Evolutionary conservation across 805 yeast species (phyloP).

Genomic region (Phaffomyces opuntiae): DNA sequence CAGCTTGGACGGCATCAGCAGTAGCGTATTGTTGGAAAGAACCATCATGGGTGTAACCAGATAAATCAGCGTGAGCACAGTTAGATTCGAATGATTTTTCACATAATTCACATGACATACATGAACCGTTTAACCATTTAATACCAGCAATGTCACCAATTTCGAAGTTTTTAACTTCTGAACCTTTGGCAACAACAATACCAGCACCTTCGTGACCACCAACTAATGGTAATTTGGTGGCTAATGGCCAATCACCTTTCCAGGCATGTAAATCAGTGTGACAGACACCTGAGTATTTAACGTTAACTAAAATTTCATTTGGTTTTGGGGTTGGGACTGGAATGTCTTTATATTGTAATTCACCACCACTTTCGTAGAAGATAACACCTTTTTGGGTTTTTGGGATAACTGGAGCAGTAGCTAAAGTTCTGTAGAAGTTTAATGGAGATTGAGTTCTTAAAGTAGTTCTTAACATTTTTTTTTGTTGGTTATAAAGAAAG

Average conservation of each 20-base stretch:
- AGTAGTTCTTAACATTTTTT: slow-evolving; percentile 18
- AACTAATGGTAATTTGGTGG: slow-evolving; percentile 51
- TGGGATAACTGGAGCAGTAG: slow-evolving; percentile 34
- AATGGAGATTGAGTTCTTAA: slow-evolving; percentile 18
- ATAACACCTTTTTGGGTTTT: slow-evolving; percentile 44
- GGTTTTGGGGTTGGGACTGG: slow-evolving; percentile 58
- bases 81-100: slow-evolving; percentile 53
- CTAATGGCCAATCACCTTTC: slow-evolving; percentile 37
- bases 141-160: slow-evolving; percentile 64
- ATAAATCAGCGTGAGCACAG: slow-evolving; percentile 63
- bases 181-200: slow-evolving; percentile 59
- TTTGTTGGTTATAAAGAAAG: neutral
- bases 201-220: slow-evolving; percentile 79
- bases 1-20: slow-evolving; percentile 61
- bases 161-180: slow-evolving; percentile 52
- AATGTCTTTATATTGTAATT: slow-evolving; percentile 42
- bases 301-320: slow-evolving; percentile 56
- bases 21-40: slow-evolving; percentile 65
- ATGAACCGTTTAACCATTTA: slow-evolving; percentile 66
- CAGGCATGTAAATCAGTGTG: slow-evolving; percentile 70
- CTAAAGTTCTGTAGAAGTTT: slow-evolving; percentile 17
- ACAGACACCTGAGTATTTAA: slow-evolving; percentile 69
- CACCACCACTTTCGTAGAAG: slow-evolving; percentile 46
- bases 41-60: slow-evolving; percentile 40
- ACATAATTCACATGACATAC: slow-evolving; percentile 61